Base-by-base conservation (phyloP, 768 basidiomycete genomes). In the Cystobasidiopsis lactophilus region DNA sequence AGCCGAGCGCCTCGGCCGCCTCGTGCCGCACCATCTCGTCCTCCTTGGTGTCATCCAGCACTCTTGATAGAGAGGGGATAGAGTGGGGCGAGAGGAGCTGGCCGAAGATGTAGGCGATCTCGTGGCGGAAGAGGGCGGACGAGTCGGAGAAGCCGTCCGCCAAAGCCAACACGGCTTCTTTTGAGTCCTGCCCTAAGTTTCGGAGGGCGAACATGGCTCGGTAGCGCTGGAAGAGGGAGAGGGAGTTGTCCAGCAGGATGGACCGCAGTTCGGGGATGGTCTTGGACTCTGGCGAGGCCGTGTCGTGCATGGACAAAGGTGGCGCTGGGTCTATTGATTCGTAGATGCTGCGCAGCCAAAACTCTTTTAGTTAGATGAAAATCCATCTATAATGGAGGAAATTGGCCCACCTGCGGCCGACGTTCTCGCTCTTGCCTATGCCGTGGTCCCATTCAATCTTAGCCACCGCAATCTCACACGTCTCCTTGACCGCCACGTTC, bases 11-110 rank as follows among this genome's bases (percentile, higher is more conserved):
- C 67, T 98, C 93, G 3, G 93, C 93, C 24, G 91, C 93, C 67
- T 98, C 93, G 60, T 98, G 93, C 30, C 93, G 77, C 10, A 98
- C 93, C 91, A 98, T 96, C 52, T 88, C 85, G 11, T 79, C 79
- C 66, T 96, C 93, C 1, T 69, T 63, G 1, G 65, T 52, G 58
- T 86, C 69, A 58, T 75, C 71, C n/a, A 98, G 72, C 27, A 91
- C 83, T 37, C 74, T 67, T 33, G 95, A 65, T 30, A 98, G 72
- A 0, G 82, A 74, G 10, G 89, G 86, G 21, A 96, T 82, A 0
- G 86, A 81, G 64, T 88, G 78, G 4, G 80, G 72, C 1, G 85
- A 86, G 48, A 85, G 76, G 40, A 98, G 74, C 69, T 98, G 93
- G 13, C 93, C 93, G 62, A 96, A 95, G 41, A 98, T 81, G 66